phyloP scores from a whole-genome alignment of 768 basidiomycete species.

The Suillus decipiens region DNA sequence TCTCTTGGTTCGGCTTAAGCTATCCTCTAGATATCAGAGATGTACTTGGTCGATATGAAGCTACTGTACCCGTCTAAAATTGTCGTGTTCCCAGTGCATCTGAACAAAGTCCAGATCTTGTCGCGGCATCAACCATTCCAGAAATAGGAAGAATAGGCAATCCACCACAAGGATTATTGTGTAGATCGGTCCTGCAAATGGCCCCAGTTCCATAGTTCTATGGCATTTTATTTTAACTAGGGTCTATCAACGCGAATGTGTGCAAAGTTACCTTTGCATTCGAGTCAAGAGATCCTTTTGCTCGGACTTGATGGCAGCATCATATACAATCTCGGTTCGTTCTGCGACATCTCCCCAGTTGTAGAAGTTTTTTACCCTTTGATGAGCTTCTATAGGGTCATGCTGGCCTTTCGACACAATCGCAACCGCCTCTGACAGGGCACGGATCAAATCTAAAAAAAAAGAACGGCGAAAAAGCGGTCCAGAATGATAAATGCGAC shows the following conservation, averaged over 20 bases:
- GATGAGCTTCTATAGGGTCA: conserved; percentile 75
- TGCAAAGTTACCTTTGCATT: conserved; percentile 60
- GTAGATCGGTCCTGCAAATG: conserved; percentile 84
- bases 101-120: conserved; percentile 76
- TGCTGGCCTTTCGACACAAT: conserved; percentile 69
- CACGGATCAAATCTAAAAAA: conserved; percentile 74
- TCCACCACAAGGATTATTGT: conserved; percentile 87
- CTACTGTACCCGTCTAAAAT: conserved; percentile 34
- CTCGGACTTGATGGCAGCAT: conserved; percentile 57
- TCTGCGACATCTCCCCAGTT: conserved; percentile 79
- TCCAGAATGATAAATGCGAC: background rate
- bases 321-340: conserved; percentile 85
- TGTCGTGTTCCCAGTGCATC: conserved; percentile 55
- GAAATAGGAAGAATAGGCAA: conserved; percentile 80
- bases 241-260: background rate
- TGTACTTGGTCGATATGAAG: background rate
- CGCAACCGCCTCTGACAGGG: conserved; percentile 76
- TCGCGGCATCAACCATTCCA: conserved; percentile 85
- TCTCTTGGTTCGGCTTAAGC: conserved; percentile 12
- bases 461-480: background rate
- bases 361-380: conserved; percentile 81
- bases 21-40: conserved; percentile 4
- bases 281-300: conserved; percentile 78
- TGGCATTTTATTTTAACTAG: background rate
- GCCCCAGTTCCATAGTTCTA: conserved; percentile 78